Evolutionary conservation across 2,329 filamentous ascomycete genomes (phyloP), one percentile per base, ranked within the genome.

Genomic region (Ceratocystis cubensis): DNA sequence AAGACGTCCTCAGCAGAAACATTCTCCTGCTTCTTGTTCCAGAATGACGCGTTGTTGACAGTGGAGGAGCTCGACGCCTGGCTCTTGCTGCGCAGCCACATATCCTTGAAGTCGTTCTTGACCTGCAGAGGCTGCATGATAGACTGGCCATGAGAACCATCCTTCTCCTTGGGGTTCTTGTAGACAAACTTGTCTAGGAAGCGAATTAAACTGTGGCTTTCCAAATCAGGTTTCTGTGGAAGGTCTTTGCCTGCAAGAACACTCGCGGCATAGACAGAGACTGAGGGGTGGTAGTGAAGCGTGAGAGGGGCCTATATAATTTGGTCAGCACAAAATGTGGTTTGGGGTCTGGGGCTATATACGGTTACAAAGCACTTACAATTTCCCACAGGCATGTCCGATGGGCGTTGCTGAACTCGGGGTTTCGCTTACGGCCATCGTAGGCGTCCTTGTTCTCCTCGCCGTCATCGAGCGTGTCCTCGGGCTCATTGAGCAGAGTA

Each of bases 151-250:
- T 89, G 88, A 37, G 84, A 80, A 41, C 79, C 76, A 64, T 84
- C 80, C 17, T 82, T 82, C 3, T 85, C 79, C 80, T 96, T 96
- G 69, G 93, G 86, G 72, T 94, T 96, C 71, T 90, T 88, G 81
- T 97, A 99, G n/a, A 96, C 91, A 75, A 99, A 99, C 71, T 95
- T 92, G 77, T 99, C 94, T 67, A 99, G 81, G 81, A 99, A 99
- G 75, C 95, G 88, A 73, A 94, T 94, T 62, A 99, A 82, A 1
- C 90, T 94, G 75, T 97, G 93, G 67, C 91, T 87, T 17, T 89
- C 87, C 64, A 96, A 81, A 72, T 99, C 94, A 0, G 94, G 92
- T 75, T 97, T 97, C 69, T 89, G 85, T 68, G 89, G 87, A 75
- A 90, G 86, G 64, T 85, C 82, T 70, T 87, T 82, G 68, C 85